Percentiles rank a stretch among this genome's conserved stretches.
Evolutionary conservation across 306 rosid genomes (phyloP).

Genomic region (Lithocarpus polystachyus): DNA sequence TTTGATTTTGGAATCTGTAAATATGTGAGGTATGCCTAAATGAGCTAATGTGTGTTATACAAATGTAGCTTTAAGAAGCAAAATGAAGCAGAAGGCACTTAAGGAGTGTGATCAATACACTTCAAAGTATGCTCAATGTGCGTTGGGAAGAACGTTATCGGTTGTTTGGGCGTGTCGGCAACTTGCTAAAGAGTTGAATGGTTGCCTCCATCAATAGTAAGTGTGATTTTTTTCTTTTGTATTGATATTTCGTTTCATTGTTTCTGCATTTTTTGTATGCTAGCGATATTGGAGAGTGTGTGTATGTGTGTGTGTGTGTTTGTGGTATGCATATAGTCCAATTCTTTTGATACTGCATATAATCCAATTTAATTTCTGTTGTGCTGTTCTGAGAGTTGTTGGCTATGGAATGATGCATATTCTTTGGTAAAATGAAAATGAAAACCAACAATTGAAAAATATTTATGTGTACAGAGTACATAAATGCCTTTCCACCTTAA

Average conservation of each 20-base stretch:
- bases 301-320: background rate
- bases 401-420: background rate
- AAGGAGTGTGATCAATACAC: slow-evolving; percentile 75
- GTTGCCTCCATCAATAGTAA: slow-evolving; percentile 84
- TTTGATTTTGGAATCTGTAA: background rate
- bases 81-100: slow-evolving; percentile 91
- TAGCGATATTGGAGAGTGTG: background rate
- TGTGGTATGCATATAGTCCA: background rate
- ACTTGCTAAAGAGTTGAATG: slow-evolving; percentile 78
- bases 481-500: background rate
- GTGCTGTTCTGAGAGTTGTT: background rate
- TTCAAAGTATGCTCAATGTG: slow-evolving; percentile 78
- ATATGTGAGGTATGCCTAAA: background rate
- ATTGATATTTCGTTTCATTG: background rate
- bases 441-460: background rate
- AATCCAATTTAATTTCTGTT: background rate
- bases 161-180: slow-evolving; percentile 81
- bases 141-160: slow-evolving; percentile 71
- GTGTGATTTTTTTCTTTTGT: slow-evolving; percentile 5
- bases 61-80: slow-evolving; percentile 75
- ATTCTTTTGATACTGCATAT: background rate
- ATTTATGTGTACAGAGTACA: background rate
- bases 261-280: background rate
- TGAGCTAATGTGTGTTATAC: background rate
- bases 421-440: background rate